These are phyloP conservation scores for Syzygium syzygioides DNA, from an alignment of 441 rosid genomes.

Conservation along the genomic window DNA sequence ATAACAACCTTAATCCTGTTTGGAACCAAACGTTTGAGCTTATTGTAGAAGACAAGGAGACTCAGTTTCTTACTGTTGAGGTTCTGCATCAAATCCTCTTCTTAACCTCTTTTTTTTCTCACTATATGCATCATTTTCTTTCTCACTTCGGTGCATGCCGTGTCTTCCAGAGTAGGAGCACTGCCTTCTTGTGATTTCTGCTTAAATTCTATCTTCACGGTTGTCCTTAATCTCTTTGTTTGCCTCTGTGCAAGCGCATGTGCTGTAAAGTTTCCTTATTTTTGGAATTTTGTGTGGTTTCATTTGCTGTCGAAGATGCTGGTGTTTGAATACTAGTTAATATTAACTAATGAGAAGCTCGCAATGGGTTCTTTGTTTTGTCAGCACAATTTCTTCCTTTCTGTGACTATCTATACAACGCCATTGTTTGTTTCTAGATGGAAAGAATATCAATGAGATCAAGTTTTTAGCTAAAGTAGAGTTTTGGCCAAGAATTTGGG, in stretches of 20 bases:
- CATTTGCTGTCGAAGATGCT: not conserved
- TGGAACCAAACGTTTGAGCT: conserved; percentile 80
- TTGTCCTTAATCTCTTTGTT: not conserved
- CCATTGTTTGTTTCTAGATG: not conserved
- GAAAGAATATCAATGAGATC: not conserved
- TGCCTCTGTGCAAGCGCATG: not conserved
- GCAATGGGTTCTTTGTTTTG: not conserved
- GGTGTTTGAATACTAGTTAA: not conserved
- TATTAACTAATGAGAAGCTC: not conserved
- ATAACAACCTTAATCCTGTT: conserved; percentile 87
- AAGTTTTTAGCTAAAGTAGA: not conserved
- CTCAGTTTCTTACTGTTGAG: conserved; percentile 73
- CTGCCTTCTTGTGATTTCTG: not conserved
- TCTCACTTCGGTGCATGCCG: not conserved
- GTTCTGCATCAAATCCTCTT: conserved; percentile 21
- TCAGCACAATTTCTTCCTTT: not conserved
- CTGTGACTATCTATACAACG: not conserved
- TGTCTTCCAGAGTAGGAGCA: not conserved
- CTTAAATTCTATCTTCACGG: not conserved
- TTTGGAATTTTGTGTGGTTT: not conserved
- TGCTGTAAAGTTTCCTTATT: not conserved
- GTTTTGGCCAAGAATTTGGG: not conserved
- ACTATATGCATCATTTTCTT: not conserved
- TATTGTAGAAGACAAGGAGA: conserved; percentile 97
- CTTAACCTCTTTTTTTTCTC: not conserved